These are phyloP conservation scores for Candida corydali DNA, from an alignment of 805 yeast genomes.

Conservation along the genomic window DNA sequence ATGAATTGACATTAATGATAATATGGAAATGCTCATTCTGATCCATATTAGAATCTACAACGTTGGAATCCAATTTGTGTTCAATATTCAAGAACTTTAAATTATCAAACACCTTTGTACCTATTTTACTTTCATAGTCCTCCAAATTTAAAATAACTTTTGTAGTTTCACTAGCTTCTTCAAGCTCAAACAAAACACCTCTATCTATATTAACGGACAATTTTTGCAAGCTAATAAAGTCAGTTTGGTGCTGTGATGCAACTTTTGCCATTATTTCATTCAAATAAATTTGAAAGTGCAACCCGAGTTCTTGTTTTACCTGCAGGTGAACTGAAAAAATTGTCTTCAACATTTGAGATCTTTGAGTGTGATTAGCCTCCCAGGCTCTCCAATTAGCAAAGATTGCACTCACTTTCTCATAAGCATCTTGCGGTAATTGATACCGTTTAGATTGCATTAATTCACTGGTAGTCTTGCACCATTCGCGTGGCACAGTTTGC, in stretches of 20 bases:
- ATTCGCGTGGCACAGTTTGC: constrained; percentile 50
- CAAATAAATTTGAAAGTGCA: constrained; percentile 5
- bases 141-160: constrained; percentile 13
- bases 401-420: constrained; percentile 48
- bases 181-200: not conserved
- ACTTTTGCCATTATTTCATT: constrained; percentile 6
- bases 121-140: constrained; percentile 18
- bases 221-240: constrained; percentile 3
- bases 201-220: not conserved
- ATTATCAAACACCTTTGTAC: constrained; percentile 11
- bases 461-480: constrained; percentile 37
- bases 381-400: constrained; percentile 86
- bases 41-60: not conserved
- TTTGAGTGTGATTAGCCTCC: constrained; percentile 56
- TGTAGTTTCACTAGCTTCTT: constrained; percentile 1
- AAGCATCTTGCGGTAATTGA: constrained; percentile 47
- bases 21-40: not conserved
- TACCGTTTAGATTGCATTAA: constrained; percentile 16
- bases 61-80: not conserved
- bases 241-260: constrained; percentile 2
- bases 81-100: constrained; percentile 1
- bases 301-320: not conserved
- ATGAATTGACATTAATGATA: constrained; percentile 4
- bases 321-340: constrained; percentile 9
- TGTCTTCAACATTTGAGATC: constrained; percentile 16